Evolutionary conservation across 345 rosid species (phyloP).

Genomic region (Lumnitzera littorea): DNA sequence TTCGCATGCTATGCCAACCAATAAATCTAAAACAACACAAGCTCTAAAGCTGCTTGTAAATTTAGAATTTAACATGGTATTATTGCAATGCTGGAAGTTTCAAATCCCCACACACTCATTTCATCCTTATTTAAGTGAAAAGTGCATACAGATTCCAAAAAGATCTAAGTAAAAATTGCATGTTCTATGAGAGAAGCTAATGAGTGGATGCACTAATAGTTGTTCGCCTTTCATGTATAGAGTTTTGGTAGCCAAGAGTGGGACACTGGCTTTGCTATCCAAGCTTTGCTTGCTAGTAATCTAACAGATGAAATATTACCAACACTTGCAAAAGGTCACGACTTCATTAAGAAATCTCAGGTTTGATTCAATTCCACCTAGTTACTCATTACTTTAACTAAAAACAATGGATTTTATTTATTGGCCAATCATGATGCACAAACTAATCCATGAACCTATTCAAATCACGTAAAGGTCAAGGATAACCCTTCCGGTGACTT

Average conservation of each 20-base stretch:
- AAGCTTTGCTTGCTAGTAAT: slow-evolving; percentile 37
- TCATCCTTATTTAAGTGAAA: no score
- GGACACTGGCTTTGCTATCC: slow-evolving; percentile 42
- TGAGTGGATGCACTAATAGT: no score
- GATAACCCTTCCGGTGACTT: slow-evolving; percentile 40
- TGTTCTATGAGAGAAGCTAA: background rate
- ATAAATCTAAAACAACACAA: no score
- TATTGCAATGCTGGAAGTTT: no score
- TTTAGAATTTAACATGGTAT: no score
- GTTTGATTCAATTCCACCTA: slow-evolving; percentile 9
- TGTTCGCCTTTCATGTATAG: slow-evolving; percentile 10
- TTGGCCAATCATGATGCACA: no score
- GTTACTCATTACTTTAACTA: background rate
- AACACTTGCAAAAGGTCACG: slow-evolving; percentile 24
- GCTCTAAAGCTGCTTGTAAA: no score
- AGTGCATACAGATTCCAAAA: no score
- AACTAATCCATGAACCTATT: no score
- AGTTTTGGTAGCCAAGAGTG: slow-evolving; percentile 59
- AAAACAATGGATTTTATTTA: background rate
- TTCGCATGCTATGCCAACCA: background rate
- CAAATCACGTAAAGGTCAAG: slow-evolving; percentile 13
- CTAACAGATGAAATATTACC: slow-evolving; percentile 25
- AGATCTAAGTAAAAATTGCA: no score
- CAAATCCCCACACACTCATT: no score
- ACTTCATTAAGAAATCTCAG: slow-evolving; percentile 46